Evolutionary conservation across 1,284 basidiomycete genomes (phyloP).

Genomic region (Cutaneotrichosporon mucoides): DNA sequence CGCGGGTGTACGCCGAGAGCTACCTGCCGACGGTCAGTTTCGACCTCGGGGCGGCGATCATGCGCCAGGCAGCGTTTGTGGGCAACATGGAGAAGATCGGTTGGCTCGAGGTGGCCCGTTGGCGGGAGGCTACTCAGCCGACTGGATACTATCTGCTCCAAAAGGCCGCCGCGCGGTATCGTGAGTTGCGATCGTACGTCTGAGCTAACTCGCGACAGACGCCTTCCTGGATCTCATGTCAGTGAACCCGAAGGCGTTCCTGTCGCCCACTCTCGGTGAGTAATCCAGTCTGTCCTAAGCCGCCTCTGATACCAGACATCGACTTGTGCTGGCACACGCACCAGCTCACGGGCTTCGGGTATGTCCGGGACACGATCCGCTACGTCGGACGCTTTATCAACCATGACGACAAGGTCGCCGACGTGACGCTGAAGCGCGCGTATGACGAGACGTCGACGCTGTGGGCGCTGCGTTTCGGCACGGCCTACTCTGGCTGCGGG

Average conservation of each 20-base stretch:
- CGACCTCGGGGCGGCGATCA: conserved; percentile 28
- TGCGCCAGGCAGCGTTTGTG: conserved; percentile 34
- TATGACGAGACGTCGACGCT: conserved; percentile 21
- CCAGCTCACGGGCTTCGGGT: conserved; percentile 32
- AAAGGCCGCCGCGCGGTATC: conserved; percentile 36
- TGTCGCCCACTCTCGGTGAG: conserved; percentile 26
- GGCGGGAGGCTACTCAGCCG: conserved; percentile 8
- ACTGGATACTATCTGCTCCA: conserved; percentile 20
- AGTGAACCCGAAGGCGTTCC: conserved; percentile 16
- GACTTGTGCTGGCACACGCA: conserved; percentile 49
- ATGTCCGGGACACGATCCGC: conserved; percentile 20
- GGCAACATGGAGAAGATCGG: conserved; percentile 32
- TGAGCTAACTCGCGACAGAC: conserved; percentile 15
- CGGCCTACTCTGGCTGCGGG: conserved; percentile 16
- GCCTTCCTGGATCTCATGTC: conserved; percentile 41
- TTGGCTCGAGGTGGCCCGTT: conserved; percentile 28
- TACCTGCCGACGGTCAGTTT: conserved; percentile 15
- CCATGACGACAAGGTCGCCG: conserved; percentile 39
- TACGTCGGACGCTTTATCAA: conserved; percentile 25
- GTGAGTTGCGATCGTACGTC: conserved; percentile 12
- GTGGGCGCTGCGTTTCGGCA: conserved; percentile 26
- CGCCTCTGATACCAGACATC: conserved; percentile 34
- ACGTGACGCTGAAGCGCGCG: conserved; percentile 22
- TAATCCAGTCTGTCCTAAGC: background rate
- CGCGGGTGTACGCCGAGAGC: conserved; percentile 5